Evolutionary conservation across 257 asterid genomes (phyloP).

Genomic region (Solanum clarkiae): DNA sequence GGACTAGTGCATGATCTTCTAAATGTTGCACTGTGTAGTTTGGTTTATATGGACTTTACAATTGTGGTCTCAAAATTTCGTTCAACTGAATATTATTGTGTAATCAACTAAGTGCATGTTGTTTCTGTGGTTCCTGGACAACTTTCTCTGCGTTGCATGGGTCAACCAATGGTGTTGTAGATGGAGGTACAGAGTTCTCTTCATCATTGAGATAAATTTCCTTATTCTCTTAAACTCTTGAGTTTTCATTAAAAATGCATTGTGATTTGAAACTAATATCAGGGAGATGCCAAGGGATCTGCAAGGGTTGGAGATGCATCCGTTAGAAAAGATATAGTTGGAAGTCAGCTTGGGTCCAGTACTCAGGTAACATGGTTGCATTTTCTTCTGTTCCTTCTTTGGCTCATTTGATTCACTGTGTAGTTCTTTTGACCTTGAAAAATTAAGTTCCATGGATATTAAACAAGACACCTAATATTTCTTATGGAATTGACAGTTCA

Average conservation of each 20-base stretch:
- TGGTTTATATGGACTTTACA: neutral
- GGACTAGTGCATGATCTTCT: neutral
- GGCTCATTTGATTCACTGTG: neutral
- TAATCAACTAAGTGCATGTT: neutral
- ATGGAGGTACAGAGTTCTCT: slow-evolving; percentile 33
- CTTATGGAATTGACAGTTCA: slow-evolving; percentile 25
- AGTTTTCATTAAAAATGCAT: neutral
- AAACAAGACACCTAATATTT: neutral
- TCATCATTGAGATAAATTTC: neutral
- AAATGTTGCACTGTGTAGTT: neutral
- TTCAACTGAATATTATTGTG: neutral
- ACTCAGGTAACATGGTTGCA: slow-evolving; percentile 21
- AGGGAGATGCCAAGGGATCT: slow-evolving; percentile 55
- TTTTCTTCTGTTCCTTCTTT: neutral
- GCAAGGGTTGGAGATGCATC: slow-evolving; percentile 41
- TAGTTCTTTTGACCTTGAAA: neutral
- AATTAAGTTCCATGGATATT: neutral
- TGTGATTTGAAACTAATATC: slow-evolving; percentile 9
- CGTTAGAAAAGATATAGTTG: slow-evolving; percentile 19
- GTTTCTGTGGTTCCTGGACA: slow-evolving; percentile 6
- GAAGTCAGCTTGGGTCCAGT: slow-evolving; percentile 31
- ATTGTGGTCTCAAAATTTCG: neutral
- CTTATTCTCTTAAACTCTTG: neutral
- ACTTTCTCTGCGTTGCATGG: slow-evolving; percentile 1
- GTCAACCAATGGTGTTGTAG: slow-evolving; percentile 18